Conservation (phyloP, 345 rosid species). For the Heritiera littoralis region DNA sequence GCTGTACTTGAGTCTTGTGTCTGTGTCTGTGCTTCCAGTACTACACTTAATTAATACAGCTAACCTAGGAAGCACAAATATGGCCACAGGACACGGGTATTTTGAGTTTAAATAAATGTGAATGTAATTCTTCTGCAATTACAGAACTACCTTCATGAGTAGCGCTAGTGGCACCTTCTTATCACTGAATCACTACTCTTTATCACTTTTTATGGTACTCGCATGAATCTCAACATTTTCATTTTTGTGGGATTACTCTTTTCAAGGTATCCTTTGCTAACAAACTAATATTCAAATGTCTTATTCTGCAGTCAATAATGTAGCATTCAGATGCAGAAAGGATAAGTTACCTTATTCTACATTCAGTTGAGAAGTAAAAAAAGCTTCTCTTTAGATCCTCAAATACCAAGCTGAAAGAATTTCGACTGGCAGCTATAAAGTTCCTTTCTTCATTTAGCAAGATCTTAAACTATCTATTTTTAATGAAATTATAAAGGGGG, state of each 20-base stretch:
- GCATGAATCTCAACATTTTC: neutral
- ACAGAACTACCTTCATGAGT: neutral
- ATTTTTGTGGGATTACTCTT: neutral
- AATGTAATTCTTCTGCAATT: neutral
- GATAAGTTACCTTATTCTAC: neutral
- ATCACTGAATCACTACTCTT: neutral
- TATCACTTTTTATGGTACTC: neutral
- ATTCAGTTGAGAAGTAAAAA: neutral
- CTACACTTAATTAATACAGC: no score
- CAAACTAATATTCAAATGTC: neutral
- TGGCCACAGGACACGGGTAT: no score
- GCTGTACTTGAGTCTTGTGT: no score
- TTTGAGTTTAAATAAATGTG: neutral
- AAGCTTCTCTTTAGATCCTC: neutral
- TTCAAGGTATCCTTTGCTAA: neutral
- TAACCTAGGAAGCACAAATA: no score
- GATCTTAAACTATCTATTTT: conserved; percentile 1
- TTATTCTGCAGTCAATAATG: neutral
- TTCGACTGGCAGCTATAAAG: neutral
- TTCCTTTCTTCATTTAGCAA: neutral
- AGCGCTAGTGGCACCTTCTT: neutral
- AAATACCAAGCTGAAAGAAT: neutral
- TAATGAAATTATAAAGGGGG: neutral
- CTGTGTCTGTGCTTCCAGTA: no score
- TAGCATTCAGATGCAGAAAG: neutral